Percentiles rank a stretch among this genome's conserved stretches.
These are phyloP conservation scores for Chondrus crispus DNA, from an alignment of 23 red algal genomes.

Conservation along the genomic window DNA sequence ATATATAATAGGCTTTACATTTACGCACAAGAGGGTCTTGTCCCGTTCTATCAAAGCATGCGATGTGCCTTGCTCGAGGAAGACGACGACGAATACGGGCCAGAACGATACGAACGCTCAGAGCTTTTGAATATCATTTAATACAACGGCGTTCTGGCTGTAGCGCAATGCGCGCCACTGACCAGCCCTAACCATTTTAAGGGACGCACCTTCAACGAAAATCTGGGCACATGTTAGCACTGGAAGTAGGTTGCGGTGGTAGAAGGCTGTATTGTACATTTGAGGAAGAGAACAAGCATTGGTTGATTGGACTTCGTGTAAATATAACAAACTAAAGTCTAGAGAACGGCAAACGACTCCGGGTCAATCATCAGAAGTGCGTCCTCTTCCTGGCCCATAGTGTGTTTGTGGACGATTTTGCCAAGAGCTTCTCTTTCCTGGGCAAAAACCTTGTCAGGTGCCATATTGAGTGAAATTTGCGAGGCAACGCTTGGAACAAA, in stretches of 20 bases:
- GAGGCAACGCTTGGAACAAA: conserved; percentile 30
- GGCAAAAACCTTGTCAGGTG: conserved; percentile 18
- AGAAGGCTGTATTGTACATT: too few relatives aligned
- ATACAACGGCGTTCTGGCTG: too few relatives aligned
- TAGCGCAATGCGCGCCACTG: too few relatives aligned
- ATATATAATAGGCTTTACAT: conserved; percentile 88
- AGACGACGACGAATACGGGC: conserved; percentile 19
- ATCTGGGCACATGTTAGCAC: too few relatives aligned
- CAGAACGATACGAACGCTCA: conserved; percentile 40
- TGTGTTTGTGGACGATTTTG: neutral
- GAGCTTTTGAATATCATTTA: too few relatives aligned
- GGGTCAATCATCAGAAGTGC: neutral
- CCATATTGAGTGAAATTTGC: conserved; percentile 22
- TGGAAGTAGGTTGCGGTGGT: too few relatives aligned
- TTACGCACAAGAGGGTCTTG: conserved; percentile 71
- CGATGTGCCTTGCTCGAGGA: neutral
- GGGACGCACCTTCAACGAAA: too few relatives aligned
- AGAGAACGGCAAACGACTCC: neutral
- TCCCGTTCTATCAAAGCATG: conserved; percentile 62
- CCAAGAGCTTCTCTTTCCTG: conserved; percentile 23
- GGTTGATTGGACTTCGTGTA: too few relatives aligned
- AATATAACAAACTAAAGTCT: too few relatives aligned
- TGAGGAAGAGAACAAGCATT: too few relatives aligned
- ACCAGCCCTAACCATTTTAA: too few relatives aligned
- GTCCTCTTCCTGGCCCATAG: neutral